Base-by-base conservation (phyloP, 2,329 filamentous ascomycete genomes). In the Endocalyx cinctus region DNA sequence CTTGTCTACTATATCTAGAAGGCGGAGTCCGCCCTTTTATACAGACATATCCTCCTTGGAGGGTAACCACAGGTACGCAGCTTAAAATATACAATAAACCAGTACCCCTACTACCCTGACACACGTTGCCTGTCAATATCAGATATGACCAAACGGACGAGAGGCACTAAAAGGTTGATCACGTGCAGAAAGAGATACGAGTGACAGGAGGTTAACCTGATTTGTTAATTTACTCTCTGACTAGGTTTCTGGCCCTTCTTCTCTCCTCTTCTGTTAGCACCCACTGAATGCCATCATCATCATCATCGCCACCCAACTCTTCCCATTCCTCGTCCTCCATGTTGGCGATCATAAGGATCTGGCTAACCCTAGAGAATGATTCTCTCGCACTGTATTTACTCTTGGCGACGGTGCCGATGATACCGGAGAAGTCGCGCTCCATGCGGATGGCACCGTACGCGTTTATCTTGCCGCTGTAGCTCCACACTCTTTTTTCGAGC, bases 251-350 rank as follows among this genome's bases (percentile, higher is more conserved):
- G 5, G 79, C 79, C 44, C 77, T 70, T 31, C 65, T 65, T 46
- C 80, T 71, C 57, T 87, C 83, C 37, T 83, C 80, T 15, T 61
- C 63, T 47, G 66, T 72, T 35, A 82, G 47, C 20, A 73, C 69
- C 78, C 78, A 82, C 29, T 67, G 68, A 44, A 85, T 71, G 18
- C 72, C 77, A 17, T 71, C 74, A 20, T 75, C 70, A 27, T 63
- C 66, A 20, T 66, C 55, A 25, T 69, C 57, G 3, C 47, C 50
- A n/a, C 33, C 43, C 12, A 83, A 57, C 48, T 84, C 82, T 22
- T 84, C 80, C 79, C 84, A 87, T 55, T 89, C 84, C 39, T 89
- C 84, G 19, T 84, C 82, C 48, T 89, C 84, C 82, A 88, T 86
- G 43, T 82, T 84, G 60, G 86, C 74, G 2, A 87, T 70, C 60